A percentile compares a stretch with the other conserved stretches of the same genome.
Conservation (phyloP, 805 yeast species). For the Pichia californica region DNA sequence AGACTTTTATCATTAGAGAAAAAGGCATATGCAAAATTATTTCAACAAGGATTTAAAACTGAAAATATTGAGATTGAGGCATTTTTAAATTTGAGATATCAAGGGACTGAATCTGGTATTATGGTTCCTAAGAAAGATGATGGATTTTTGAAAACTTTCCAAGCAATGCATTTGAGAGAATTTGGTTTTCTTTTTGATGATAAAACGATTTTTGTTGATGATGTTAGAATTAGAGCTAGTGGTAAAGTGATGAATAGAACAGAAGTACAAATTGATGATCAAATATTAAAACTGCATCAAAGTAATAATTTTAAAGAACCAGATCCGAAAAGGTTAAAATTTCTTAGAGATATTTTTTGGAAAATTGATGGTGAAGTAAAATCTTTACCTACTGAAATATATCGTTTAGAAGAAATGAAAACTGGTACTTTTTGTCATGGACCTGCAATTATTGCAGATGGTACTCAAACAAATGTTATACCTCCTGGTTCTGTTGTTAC, state of each 20-base stretch:
- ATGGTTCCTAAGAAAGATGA: slow-evolving; percentile 42
- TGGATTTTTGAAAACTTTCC: slow-evolving; percentile 40
- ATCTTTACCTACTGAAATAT: slow-evolving; percentile 47
- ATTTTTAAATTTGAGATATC: slow-evolving; percentile 71
- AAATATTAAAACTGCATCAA: slow-evolving; percentile 34
- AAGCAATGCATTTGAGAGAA: slow-evolving; percentile 54
- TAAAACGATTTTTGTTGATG: slow-evolving; percentile 55
- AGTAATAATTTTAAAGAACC: slow-evolving; percentile 20
- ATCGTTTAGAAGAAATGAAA: slow-evolving; percentile 43
- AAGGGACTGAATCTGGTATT: slow-evolving; percentile 84
- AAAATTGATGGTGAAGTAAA: slow-evolving; percentile 34
- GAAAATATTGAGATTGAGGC: slow-evolving; percentile 49
- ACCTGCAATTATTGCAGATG: slow-evolving; percentile 74
- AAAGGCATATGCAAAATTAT: slow-evolving; percentile 37
- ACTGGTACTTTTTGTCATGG: slow-evolving; percentile 53
- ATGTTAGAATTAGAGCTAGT: slow-evolving; percentile 65
- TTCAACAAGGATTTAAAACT: slow-evolving; percentile 47
- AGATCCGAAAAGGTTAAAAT: slow-evolving; percentile 23
- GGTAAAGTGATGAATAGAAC: slow-evolving; percentile 48
- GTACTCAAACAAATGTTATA: slow-evolving; percentile 72
- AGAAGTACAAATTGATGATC: slow-evolving; percentile 42
- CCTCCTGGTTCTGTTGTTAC: slow-evolving; percentile 56
- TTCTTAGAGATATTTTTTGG: slow-evolving; percentile 50
- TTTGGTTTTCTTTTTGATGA: slow-evolving; percentile 63
- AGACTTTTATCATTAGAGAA: slow-evolving; percentile 40